Base-by-base conservation (phyloP, 2,329 filamentous ascomycete species). In the Trichoderma aggressivum region DNA sequence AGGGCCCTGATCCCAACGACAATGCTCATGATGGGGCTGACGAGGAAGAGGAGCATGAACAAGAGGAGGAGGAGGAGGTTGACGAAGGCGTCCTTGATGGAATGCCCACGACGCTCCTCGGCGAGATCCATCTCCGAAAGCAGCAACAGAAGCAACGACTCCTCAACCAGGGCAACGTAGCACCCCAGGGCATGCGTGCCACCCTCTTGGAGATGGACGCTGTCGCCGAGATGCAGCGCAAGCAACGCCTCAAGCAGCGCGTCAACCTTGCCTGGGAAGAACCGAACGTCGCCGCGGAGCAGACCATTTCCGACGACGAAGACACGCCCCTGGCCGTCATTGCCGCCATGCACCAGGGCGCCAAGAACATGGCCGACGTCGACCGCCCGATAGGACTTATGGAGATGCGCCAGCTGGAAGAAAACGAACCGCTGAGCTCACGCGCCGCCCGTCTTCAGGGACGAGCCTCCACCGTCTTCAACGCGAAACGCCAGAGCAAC, bases 211-310 rank as follows among this genome's bases (percentile, higher is more conserved):
- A 99, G 78, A 87, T 98, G 75, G 95, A 99, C 77, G 92, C 94
- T 0, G 93, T 98, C 32, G 93, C 93, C 26, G 92, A 98, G 80
- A 87, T 94, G 28, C 92, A 97, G 79, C 91, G 90, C 75, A 90
- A 91, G 74, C 87, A 91, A 32, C 89, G 95, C 47, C 88, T 91
- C 76, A 87, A 88, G 70, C 92, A 92, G 77, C 92, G 91, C 71
- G 89, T 97, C 39, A 93, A 93, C 71, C 86, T 99, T 39, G 96
- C 95, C 1, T 99, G 96, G 96, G 94, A 98, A 80, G 91, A 92
- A 64, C 86, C 87, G 1, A 81, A 83, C 14, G 83, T 84, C 8
- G 84, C 87, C 69, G 76, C 79, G 2, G 79, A 77, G 24, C 80
- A 82, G 16, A 83, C 84, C 28, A 81, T 82, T 3, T 85, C 85